phyloP scores from a whole-genome alignment of 2,329 filamentous ascomycete genomes.

The Fusarium sp. region DNA sequence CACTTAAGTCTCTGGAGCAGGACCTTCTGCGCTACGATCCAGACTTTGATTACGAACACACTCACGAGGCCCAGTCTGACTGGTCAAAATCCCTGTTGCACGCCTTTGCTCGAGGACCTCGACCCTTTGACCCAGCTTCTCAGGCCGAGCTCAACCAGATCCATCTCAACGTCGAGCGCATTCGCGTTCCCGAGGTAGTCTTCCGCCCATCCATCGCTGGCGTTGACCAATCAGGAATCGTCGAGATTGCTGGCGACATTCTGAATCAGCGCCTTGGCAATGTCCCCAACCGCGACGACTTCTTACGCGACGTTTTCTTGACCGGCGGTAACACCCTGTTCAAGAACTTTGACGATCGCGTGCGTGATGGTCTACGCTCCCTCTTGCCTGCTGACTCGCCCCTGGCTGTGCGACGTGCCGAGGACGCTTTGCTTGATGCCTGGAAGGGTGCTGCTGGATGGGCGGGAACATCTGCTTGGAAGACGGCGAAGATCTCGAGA shows the following conservation, averaged over 20 bases:
- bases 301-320: constrained; percentile 90
- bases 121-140: constrained; percentile 85
- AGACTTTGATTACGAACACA: constrained; percentile 91
- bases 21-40: constrained; percentile 91
- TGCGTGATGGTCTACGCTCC: constrained; percentile 79
- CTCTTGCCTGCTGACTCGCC: constrained; percentile 78
- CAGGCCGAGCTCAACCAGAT: constrained; percentile 88
- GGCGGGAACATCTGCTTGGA: constrained; percentile 75
- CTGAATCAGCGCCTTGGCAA: constrained; percentile 83
- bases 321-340: constrained; percentile 96
- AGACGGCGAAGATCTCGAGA: constrained; percentile 77
- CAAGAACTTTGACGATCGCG: constrained; percentile 85
- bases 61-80: constrained; percentile 91
- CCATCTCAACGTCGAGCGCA: constrained; percentile 96
- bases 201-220: constrained; percentile 95
- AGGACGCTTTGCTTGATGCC: constrained; percentile 85
- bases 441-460: constrained; percentile 95
- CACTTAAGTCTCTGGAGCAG: constrained; percentile 82
- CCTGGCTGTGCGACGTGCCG: constrained; percentile 80
- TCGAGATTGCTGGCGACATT: constrained; percentile 93
- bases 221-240: constrained; percentile 91
- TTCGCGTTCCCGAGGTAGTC: constrained; percentile 92
- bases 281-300: constrained; percentile 71
- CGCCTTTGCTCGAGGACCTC: constrained; percentile 89
- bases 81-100: constrained; percentile 95